Percentiles rank a stretch among this genome's conserved stretches.
Conservation (phyloP, 306 rosid species). For the Prunus mira region DNA sequence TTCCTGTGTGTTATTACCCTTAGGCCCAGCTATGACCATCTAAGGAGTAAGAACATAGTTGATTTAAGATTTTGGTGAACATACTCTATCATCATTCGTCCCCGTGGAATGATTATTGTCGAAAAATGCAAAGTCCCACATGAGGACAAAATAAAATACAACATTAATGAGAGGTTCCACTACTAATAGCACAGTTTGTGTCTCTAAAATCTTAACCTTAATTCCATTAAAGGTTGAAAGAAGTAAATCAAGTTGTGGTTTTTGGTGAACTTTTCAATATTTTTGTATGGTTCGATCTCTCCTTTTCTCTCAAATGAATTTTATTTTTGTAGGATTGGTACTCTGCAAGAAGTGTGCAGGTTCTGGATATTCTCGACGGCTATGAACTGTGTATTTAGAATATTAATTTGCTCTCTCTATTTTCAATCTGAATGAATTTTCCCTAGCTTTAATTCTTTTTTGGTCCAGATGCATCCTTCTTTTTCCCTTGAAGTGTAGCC, state of each 20-base stretch:
- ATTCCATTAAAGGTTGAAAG: too few relatives aligned
- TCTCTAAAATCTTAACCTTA: too few relatives aligned
- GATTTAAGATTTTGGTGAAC: not conserved
- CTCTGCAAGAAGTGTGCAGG: conserved; percentile 97
- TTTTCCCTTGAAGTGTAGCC: not conserved
- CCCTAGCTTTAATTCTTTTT: not conserved
- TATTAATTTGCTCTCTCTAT: not conserved
- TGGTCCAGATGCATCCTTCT: not conserved
- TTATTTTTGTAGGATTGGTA: conserved; percentile 60
- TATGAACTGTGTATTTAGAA: conserved; percentile 36
- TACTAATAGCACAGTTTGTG: too few relatives aligned
- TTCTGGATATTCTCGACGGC: conserved; percentile 92
- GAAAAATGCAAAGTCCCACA: too few relatives aligned
- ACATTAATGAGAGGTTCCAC: too few relatives aligned
- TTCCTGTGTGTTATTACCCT: not conserved
- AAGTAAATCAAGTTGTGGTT: not conserved
- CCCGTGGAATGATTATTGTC: too few relatives aligned
- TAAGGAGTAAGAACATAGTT: not conserved
- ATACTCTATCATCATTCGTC: too few relatives aligned
- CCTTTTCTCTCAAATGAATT: conserved; percentile 17
- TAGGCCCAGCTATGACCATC: not conserved
- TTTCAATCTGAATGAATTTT: conserved; percentile 9
- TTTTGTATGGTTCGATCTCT: not conserved
- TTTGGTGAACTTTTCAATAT: not conserved
- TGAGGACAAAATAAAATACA: too few relatives aligned